Base-by-base conservation (phyloP, 495 filamentous ascomycete genomes). In the Aspergillus nanangensis region DNA sequence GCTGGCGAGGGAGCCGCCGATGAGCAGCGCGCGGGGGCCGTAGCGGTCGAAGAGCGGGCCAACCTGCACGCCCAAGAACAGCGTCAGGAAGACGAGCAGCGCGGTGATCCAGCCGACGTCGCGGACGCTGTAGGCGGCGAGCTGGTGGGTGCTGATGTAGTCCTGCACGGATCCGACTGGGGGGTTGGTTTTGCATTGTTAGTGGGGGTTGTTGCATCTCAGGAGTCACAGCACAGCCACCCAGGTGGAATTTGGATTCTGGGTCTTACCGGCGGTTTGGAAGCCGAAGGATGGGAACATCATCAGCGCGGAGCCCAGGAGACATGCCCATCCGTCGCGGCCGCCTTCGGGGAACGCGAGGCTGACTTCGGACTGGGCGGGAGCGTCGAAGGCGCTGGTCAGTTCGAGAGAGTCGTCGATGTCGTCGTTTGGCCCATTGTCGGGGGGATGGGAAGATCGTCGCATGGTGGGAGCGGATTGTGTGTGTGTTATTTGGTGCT, bases 21-120 rank as follows among this genome's bases (percentile, higher is more conserved):
- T 60, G 0, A 84, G 63, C 19, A 84, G 57, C n/a, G 64, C 25
- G 15, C 79, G 62, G 2, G 81, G 73, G 0, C 82, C 82, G 44
- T 79, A 74, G 2, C 71, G 68, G 53, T 87, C 83, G 44, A 87
- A 87, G 4, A 87, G 51, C n/a, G 83, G 81, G 2, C 83, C 83
- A 32, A 82, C 75, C 53, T 84, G 80, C 5, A 84, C 76, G 5
- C 82, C 83, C 7, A 79, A 65, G 43, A 83, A 82, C 23, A 84
- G 73, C 10, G 81, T 78, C 17, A 84, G 65, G 46, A 84, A 85
- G 20, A 82, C 66, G 23, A 84, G 77, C 1, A 80, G 56, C 21
- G 77, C 78, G 13, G 79, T 76, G 47, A 87, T 81, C 83, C 81
- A 85, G 36, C 81, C 81, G 20, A 85, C 77, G 44, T 80, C 71